These are phyloP conservation scores for Thelephora aurantiotincta DNA, from an alignment of 768 basidiomycete genomes.

Conservation along the genomic window DNA sequence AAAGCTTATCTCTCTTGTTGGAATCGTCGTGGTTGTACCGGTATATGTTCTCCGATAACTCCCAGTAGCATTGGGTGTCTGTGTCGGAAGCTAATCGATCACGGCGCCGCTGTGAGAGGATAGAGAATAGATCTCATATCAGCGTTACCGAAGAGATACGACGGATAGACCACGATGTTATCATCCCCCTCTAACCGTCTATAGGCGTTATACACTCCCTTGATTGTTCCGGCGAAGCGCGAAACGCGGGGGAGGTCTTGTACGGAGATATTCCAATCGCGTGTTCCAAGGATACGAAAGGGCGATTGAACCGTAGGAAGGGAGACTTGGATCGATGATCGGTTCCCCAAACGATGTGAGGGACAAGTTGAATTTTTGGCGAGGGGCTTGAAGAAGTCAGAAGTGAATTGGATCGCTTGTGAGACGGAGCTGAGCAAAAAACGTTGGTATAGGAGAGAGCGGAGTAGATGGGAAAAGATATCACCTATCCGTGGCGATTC, in stretches of 20 bases:
- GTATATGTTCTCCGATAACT: too few relatives aligned
- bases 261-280: slow-evolving; percentile 44
- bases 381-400: slow-evolving; percentile 31
- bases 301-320: too few relatives aligned
- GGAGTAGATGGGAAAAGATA: too few relatives aligned
- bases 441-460: too few relatives aligned
- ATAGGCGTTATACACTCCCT: slow-evolving; percentile 18
- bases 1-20: too few relatives aligned
- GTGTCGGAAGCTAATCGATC: neutral
- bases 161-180: slow-evolving; percentile 7
- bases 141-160: neutral
- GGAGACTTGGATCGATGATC: too few relatives aligned
- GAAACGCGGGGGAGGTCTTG: slow-evolving; percentile 15
- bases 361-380: too few relatives aligned
- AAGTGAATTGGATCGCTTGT: too few relatives aligned
- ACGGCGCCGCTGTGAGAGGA: neutral
- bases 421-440: too few relatives aligned
- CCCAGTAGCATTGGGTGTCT: slow-evolving; percentile 36
- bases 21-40: too few relatives aligned
- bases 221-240: slow-evolving; percentile 22
- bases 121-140: neutral
- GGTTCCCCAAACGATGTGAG: too few relatives aligned
- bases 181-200: slow-evolving; percentile 19
- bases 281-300: slow-evolving; percentile 30
- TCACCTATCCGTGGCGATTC: too few relatives aligned